A percentile compares a stretch with the other conserved stretches of the same genome.
These are phyloP conservation scores for Cladosporium sp. DNA, from an alignment of 2,329 filamentous ascomycete genomes.

Conservation along the genomic window DNA sequence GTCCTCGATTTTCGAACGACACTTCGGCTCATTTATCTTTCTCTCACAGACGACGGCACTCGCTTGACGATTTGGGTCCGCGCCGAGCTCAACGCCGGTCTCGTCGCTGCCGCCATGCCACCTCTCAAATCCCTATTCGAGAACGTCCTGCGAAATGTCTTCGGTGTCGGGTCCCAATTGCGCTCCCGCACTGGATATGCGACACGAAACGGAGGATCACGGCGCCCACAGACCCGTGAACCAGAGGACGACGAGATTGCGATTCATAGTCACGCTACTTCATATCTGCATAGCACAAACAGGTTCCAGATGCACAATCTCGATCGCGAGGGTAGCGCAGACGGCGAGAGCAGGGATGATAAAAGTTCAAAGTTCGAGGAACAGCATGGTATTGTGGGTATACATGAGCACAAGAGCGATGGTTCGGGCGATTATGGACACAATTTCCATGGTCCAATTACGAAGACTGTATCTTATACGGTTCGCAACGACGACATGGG, in stretches of 20 bases:
- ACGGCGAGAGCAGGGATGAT: neutral
- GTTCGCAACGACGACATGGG: neutral
- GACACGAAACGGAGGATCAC: neutral
- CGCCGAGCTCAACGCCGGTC: conserved; percentile 2
- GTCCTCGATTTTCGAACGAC: too few relatives aligned
- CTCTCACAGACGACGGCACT: neutral
- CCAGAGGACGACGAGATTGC: neutral
- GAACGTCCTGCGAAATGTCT: neutral
- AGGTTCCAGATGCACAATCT: neutral
- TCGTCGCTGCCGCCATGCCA: neutral
- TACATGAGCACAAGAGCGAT: neutral
- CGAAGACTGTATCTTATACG: neutral
- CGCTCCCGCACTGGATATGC: neutral
- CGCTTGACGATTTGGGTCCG: neutral
- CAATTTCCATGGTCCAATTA: neutral
- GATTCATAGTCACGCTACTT: neutral
- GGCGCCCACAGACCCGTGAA: neutral
- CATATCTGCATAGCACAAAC: neutral
- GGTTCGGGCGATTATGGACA: neutral
- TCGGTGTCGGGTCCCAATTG: neutral
- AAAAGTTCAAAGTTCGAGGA: neutral
- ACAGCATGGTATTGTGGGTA: neutral
- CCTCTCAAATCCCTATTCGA: conserved; percentile 1
- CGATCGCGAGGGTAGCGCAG: neutral
- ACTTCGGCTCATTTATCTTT: neutral